These are phyloP conservation scores for Monilinia fructigena DNA, from an alignment of 2,329 filamentous ascomycete genomes.

Conservation along the genomic window DNA sequence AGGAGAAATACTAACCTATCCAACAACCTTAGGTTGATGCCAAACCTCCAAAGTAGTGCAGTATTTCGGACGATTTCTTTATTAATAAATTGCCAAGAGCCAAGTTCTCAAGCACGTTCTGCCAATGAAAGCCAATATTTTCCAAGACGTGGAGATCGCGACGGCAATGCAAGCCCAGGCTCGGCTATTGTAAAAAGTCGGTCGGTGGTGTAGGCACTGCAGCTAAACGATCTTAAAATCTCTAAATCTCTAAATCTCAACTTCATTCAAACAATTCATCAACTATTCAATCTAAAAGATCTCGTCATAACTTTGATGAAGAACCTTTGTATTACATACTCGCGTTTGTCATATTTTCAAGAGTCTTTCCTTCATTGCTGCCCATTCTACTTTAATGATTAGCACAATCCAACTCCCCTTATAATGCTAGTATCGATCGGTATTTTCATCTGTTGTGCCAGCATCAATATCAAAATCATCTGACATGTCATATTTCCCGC, in stretches of 20 bases:
- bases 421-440: not conserved
- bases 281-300: not conserved
- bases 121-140: constrained; percentile 14
- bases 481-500: constrained; percentile 11
- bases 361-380: not conserved
- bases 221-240: not conserved
- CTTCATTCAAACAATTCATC: not conserved
- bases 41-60: no score
- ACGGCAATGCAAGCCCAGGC: not conserved
- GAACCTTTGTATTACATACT: not conserved
- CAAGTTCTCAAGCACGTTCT: constrained; percentile 8
- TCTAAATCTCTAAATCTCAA: not conserved
- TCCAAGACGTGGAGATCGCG: constrained; percentile 4
- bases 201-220: not conserved
- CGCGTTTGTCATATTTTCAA: not conserved
- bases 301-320: not conserved
- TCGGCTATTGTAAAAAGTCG: constrained; percentile 1
- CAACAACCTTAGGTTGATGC: no score
- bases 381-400: not conserved
- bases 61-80: not conserved
- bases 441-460: constrained; percentile 2
- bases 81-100: not conserved
- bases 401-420: not conserved
- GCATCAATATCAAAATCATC: not conserved
- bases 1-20: no score